Percentiles rank a stretch among this genome's conserved stretches.
Conservation (phyloP, 1,139 yeast species). For the Sugiyamaella xylanicola region DNA sequence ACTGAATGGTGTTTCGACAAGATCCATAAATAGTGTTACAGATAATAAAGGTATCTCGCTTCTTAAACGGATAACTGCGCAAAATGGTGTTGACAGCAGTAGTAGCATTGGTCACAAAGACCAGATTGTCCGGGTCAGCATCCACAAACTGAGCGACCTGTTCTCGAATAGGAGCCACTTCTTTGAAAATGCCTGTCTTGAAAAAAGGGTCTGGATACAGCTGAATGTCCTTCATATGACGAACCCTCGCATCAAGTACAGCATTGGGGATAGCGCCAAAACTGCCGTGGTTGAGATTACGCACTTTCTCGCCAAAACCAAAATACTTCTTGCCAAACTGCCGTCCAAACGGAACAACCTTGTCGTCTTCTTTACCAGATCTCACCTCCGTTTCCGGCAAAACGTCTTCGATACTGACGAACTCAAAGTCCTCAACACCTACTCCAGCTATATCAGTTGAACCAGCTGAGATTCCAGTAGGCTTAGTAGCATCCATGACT, state of each 20-base stretch:
- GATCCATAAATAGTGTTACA: constrained; percentile 61
- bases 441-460: no score
- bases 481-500: no score
- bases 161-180: constrained; percentile 34
- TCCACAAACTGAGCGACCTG: constrained; percentile 48
- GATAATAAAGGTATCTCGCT: constrained; percentile 57
- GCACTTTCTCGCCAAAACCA: constrained; percentile 33
- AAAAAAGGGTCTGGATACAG: constrained; percentile 27
- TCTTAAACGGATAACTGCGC: constrained; percentile 54
- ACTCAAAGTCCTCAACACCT: constrained; percentile 1
- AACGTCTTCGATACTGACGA: not conserved
- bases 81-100: constrained; percentile 61
- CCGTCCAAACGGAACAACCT: constrained; percentile 50
- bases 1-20: constrained; percentile 57
- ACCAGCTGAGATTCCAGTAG: no score
- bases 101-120: constrained; percentile 61
- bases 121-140: constrained; percentile 50
- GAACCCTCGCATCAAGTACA: constrained; percentile 27
- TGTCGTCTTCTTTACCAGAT: constrained; percentile 1
- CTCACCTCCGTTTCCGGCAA: no score
- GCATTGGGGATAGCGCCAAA: constrained; percentile 33
- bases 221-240: constrained; percentile 23
- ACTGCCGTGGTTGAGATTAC: constrained; percentile 36
- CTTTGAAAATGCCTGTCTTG: constrained; percentile 17
- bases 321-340: constrained; percentile 53